Evolutionary conservation across 768 basidiomycete species (phyloP), one percentile per base, ranked within the genome.

Genomic region (Pulveroboletus ravenelii): DNA sequence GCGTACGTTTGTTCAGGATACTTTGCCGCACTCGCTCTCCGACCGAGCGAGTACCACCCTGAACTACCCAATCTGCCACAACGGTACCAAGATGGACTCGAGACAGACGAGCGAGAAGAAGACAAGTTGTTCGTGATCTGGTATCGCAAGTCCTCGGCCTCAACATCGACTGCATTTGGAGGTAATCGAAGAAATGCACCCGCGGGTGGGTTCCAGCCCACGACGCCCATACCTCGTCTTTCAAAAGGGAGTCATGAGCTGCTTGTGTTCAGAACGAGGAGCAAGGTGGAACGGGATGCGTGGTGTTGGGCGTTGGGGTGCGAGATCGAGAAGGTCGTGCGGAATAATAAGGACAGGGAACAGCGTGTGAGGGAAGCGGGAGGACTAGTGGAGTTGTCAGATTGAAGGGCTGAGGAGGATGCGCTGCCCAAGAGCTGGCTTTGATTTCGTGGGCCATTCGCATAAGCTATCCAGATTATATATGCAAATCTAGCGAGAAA

Each of bases 281-380:
- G 82, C 62, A 83, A 84, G 70, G 73, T 97, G 34, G 95, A 98
- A 68, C 74, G 94, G 27, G 93, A 98, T 66, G 78, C 85, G 27
- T 97, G 94, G 94, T 92, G 92, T 59, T 96, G 89, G 87, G 91
- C 90, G 1, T 70, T 98, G 58, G 93, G 90, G 53, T 80, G 79
- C 40, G 92, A 95, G 71, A 92, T 96, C 54, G 93, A 97, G 69
- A 84, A 82, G 64, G 70, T 87, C 13, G 81, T 81, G 35, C 74
- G 89, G 61, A 69, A 70, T 9, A 80, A 83, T 59, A 71, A 63
- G 53, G 79, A 77, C 17, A 73, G 89, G 56, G 93, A 94, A 65
- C 75, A 74, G 37, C 77, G 67, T 57, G 65, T 89, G 60, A 76
- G 87, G 62, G 79, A 83, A 47, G 74, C 74, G 10, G 92, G 91